Evolutionary conservation across 441 rosid species (phyloP), one percentile per base, ranked within the genome.

Genomic region (Monsonia emarginata): DNA sequence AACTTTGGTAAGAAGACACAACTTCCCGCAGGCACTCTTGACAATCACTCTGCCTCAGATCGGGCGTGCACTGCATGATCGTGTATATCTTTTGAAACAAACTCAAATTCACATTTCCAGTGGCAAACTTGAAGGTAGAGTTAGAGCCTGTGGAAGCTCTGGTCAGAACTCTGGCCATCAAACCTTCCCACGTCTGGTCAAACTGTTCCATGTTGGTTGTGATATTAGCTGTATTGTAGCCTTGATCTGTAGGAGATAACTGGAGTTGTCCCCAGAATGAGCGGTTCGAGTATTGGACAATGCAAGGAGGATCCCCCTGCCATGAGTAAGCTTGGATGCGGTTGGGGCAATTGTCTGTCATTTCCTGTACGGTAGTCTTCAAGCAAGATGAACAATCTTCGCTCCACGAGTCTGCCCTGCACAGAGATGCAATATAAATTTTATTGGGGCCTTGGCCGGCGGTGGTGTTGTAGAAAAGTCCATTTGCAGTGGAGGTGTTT

Each of bases 401-500:
- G 0, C 64, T 7, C 6, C 60, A 22, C 32, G 72, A 50, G 59
- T 88, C 89, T 5, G 88, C 89, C 63, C 87, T 79, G 54, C 97
- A 88, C 0, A 81, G 83, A 7, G 67, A 78, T 32, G 84, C 65
- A 5, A 70, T 75, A 65, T 79, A 72, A 46, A 80, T 81, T 60
- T 14, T 69, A 34, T 76, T 69, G 4, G 77, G 63, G 36, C 62
- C 65, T 67, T 75, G 71, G 19, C 85, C 84, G 1, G 50, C 5
- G 5, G 90, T 70, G 21, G 72, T 63, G 59, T 80, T 82, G 79
- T 82, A 86, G 73, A 86, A 87, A 0, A 88, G 88, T 24, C 75
- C 65, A 19, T 50, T 63, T 18, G 48, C 16, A 63, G 61, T 1
- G 19, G 24, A 38, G 76, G 52, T 56, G 82, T 56, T 65, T 4